Evolutionary conservation across 352 stramenopile species (phyloP).

Genomic region (Pythium insidiosum): DNA sequence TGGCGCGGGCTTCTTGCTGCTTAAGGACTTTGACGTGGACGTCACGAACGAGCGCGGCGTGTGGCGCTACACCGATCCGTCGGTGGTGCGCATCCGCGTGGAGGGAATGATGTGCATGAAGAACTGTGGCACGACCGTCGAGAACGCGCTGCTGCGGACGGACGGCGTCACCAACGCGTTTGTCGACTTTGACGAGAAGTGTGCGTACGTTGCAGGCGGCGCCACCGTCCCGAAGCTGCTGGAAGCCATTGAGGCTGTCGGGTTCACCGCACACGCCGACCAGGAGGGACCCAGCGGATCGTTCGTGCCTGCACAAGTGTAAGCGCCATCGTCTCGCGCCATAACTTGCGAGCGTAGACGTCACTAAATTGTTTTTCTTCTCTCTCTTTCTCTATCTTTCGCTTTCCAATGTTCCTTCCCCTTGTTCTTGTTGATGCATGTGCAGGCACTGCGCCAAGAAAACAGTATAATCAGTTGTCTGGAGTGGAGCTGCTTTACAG

Average conservation of each 20-base stretch:
- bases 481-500: too few species aligned
- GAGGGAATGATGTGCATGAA: constrained; percentile 86
- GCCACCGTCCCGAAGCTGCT: constrained; percentile 46
- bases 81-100: constrained; percentile 28
- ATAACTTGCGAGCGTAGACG: too few species aligned
- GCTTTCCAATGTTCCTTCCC: too few species aligned
- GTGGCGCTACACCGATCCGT: too few species aligned
- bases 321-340: too few species aligned
- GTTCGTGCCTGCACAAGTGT: constrained; percentile 37
- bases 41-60: constrained; percentile 59
- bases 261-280: constrained; percentile 41
- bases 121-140: constrained; percentile 83
- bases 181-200: constrained; percentile 68
- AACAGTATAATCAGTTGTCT: too few species aligned
- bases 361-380: too few species aligned
- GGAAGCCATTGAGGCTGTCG: constrained; percentile 50
- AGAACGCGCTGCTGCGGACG: constrained; percentile 36
- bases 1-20: constrained; percentile 54
- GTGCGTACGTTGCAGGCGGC: constrained; percentile 61
- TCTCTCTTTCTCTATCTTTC: too few species aligned
- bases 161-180: constrained; percentile 66
- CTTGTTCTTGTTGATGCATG: too few species aligned
- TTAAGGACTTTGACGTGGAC: constrained; percentile 68
- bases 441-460: too few species aligned
- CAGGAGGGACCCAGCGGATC: constrained; percentile 27